Evolutionary conservation across 306 rosid species (phyloP), one percentile per base, ranked within the genome.

Genomic region (Ormosia semicastrata): DNA sequence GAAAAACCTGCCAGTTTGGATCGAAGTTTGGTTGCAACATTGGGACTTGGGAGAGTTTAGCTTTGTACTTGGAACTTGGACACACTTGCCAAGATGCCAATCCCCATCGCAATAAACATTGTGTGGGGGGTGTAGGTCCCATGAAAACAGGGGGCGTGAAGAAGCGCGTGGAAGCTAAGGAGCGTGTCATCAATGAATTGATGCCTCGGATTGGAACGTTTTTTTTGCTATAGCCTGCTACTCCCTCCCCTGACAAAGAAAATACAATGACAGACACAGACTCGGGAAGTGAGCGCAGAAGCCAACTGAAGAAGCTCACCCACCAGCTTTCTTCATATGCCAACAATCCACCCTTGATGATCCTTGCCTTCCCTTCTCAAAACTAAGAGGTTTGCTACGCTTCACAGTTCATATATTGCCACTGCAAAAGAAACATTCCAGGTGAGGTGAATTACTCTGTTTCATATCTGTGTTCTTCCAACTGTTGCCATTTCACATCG

Each of bases 211-310:
- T 4, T 12, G 66, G 1, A 60, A 60, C 81, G 39, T 64, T 63
- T 4, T 12, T 50, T 40, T 47, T 8, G 37, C 24, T 58, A 47
- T 80, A 60, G 8, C 73, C 71, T 78, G 58, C 62, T 54, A 4
- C 81, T 79, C 71, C 75, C 58, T 32, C 81, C 76, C 37, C 89
- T 85, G 80, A 81, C 87, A 39, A 18, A 56, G 58, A 57, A 12
- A 44, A 13, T 8, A 53, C 76, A 71, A 66, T 67, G 87, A 76
- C 76, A 62, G 66, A 34, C 67, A 58, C 67, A 58, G 63, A 70
- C 89, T 87, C 81, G 93, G 89, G 86, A 87, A 82, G 64, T 70
- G 91, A 80, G 92, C 88, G 1, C 80, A 36, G 67, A 80, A 68
- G 64, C 43, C 69, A 37, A 7, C 29, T 24, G 24, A 24, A 36